Base-by-base conservation (phyloP, 1,284 basidiomycete species). In the Inonotus hispidus region DNA sequence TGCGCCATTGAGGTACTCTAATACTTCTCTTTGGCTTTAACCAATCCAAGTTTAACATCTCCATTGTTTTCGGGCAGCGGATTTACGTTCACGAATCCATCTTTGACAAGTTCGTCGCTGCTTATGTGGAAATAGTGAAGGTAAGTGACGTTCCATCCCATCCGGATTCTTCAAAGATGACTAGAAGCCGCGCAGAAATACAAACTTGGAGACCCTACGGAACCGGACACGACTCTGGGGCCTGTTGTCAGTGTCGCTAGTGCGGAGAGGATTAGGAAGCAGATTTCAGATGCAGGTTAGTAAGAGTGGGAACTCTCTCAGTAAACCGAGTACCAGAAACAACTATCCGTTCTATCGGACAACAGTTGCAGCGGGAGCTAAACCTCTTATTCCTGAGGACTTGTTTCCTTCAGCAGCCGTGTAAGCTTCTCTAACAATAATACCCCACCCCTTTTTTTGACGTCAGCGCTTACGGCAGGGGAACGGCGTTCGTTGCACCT, bases 71-170 rank as follows among this genome's bases (percentile, higher is more conserved):
- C n/a, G n/a, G 14, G 23, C 77, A 98, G 87, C 84, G 95, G 27
- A 94, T 98, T 58, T 98, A 98, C 72, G 95, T 97, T 11, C 93
- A 98, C 68, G 86, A 93, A 66, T 78, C 81, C 0, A 73, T 96
- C 14, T 95, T 87, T 69, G 92, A 95, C 65, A 71, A 78, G 2
- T 97, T 98, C 66, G 86, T 98, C 7, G 70, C 80, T n/a, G 80
- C 83, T 68, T 91, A 87, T 63, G 90, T 86, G 7, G 83, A 87
- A 1, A 71, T 88, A 19, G 85, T 88, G 61, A 91, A 92, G 79
- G 88, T 88, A 54, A 52, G 61, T 59, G 2, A 16, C 5, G 45
- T 19, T 29, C 16, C 11, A 25, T 7, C 25, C 41, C 10, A 10
- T 35, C 47, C 53, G 16, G 14, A 23, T 14, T 13, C 19, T 49